Percentiles rank a stretch among this genome's conserved stretches.
Evolutionary conservation across 2,329 filamentous ascomycete species (phyloP).

Genomic region (Aspergillus persii): DNA sequence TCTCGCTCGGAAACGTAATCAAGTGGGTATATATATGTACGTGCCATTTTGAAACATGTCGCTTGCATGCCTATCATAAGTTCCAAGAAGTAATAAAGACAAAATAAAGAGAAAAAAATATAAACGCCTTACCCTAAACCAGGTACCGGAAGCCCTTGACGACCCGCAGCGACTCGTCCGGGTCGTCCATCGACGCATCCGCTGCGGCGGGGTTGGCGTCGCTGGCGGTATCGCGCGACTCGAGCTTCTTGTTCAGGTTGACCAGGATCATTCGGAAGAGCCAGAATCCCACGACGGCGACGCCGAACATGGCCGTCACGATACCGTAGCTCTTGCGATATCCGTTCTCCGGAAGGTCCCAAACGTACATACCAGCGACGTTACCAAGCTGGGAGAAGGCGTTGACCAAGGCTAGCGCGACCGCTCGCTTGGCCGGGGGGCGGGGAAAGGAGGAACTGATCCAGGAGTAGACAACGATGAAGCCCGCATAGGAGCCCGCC

Average conservation of each 20-base stretch:
- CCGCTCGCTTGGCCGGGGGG: slow-evolving; percentile 70
- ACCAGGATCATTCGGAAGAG: slow-evolving; percentile 49
- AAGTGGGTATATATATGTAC: background rate
- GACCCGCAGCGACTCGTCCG: slow-evolving; percentile 24
- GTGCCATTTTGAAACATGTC: background rate
- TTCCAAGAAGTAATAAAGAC: background rate
- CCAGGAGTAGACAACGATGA: slow-evolving; percentile 32
- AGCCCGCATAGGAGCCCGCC: slow-evolving; percentile 54
- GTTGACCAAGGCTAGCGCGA: slow-evolving; percentile 73
- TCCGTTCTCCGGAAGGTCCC: slow-evolving; percentile 58
- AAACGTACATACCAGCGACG: slow-evolving; percentile 62
- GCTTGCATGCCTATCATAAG: background rate
- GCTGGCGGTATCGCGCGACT: slow-evolving; percentile 9
- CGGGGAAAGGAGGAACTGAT: slow-evolving; percentile 56
- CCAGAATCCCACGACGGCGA: slow-evolving; percentile 50
- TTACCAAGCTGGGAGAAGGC: slow-evolving; percentile 60
- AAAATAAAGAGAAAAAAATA: background rate
- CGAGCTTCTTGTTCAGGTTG: slow-evolving; percentile 26
- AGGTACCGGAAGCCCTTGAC: slow-evolving; percentile 30
- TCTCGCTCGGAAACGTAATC: background rate
- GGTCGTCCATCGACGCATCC: background rate
- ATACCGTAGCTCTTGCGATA: slow-evolving; percentile 65
- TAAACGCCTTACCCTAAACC: slow-evolving; percentile 10
- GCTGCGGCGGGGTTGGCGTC: slow-evolving; percentile 13
- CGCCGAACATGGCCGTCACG: slow-evolving; percentile 62